These are phyloP conservation scores for Didymella glomerata DNA, from an alignment of 2,329 filamentous ascomycete genomes.

Conservation along the genomic window DNA sequence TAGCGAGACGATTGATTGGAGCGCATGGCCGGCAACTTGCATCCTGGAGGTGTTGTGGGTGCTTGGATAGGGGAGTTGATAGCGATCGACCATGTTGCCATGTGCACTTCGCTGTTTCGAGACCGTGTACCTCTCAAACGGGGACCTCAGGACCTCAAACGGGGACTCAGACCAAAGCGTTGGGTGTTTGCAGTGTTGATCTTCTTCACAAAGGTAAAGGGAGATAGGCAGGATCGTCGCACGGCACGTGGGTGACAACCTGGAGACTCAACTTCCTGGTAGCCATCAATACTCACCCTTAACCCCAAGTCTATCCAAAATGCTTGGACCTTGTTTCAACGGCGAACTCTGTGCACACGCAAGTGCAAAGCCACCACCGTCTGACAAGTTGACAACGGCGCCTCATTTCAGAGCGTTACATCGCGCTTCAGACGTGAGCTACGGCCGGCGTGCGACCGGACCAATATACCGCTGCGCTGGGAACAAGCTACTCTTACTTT, in stretches of 20 bases:
- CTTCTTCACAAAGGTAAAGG: slow-evolving; percentile 20
- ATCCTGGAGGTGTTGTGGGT: slow-evolving; percentile 9
- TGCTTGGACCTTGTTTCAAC: slow-evolving; percentile 17
- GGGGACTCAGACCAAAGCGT: slow-evolving; percentile 14
- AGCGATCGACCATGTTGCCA: slow-evolving; percentile 22
- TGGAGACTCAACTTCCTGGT: slow-evolving; percentile 6
- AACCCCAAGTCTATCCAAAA: background rate
- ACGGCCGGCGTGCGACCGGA: slow-evolving; percentile 18
- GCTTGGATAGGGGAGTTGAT: slow-evolving; percentile 22
- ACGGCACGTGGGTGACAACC: slow-evolving; percentile 21
- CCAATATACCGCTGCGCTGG: slow-evolving; percentile 22
- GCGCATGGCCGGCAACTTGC: slow-evolving; percentile 12
- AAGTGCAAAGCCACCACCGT: slow-evolving; percentile 23
- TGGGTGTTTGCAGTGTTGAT: slow-evolving; percentile 23
- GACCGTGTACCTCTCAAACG: slow-evolving; percentile 17
- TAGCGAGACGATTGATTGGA: slow-evolving; percentile 9
- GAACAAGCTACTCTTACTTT: slow-evolving; percentile 14
- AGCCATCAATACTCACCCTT: slow-evolving; percentile 11
- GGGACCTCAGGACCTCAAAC: slow-evolving; percentile 20
- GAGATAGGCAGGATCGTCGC: slow-evolving; percentile 21
- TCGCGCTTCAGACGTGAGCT: slow-evolving; percentile 22
- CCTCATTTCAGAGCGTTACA: slow-evolving; percentile 33
- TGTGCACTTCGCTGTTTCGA: slow-evolving; percentile 24
- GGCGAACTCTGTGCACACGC: slow-evolving; percentile 20
- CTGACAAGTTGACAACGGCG: slow-evolving; percentile 27